Evolutionary conservation across 23 red algal genomes (phyloP).

Genomic region (Gracilaria domingensis): DNA sequence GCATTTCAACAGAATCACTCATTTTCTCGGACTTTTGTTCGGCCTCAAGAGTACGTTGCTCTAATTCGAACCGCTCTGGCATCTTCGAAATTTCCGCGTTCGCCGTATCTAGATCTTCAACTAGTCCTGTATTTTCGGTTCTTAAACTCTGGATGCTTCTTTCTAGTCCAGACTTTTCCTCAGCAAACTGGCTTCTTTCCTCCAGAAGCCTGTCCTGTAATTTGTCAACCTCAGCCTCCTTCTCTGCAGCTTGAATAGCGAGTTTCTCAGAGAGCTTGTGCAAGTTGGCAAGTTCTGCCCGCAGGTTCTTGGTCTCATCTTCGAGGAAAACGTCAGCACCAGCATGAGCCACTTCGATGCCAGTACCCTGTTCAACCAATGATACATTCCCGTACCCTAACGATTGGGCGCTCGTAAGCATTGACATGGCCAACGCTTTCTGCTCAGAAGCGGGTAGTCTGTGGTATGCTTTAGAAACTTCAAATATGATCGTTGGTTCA

Average conservation of each 20-base stretch:
- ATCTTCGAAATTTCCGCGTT: conserved; percentile 48
- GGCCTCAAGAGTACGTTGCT: conserved; percentile 54
- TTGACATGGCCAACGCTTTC: not conserved
- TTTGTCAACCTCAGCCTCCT: conserved; percentile 35
- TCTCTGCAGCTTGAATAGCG: conserved; percentile 30
- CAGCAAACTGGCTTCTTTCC: conserved; percentile 47
- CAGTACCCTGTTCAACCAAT: conserved; percentile 55
- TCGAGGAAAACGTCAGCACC: conserved; percentile 57
- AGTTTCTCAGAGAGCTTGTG: conserved; percentile 45
- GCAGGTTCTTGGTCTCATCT: conserved; percentile 56
- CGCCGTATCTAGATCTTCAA: conserved; percentile 51
- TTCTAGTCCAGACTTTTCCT: conserved; percentile 16
- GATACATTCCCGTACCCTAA: conserved; percentile 53
- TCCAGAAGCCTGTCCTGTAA: conserved; percentile 40
- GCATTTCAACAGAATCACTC: conserved; percentile 61
- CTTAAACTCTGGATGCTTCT: conserved; percentile 17
- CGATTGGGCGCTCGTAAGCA: conserved; percentile 12
- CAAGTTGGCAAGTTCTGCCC: conserved; percentile 55
- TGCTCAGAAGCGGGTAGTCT: conserved; percentile 19
- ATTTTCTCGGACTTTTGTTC: conserved; percentile 51
- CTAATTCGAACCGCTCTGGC: conserved; percentile 71
- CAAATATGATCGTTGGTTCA: conserved; percentile 67
- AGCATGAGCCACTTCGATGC: conserved; percentile 44
- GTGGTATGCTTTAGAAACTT: conserved; percentile 62
- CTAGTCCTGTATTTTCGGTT: conserved; percentile 44